Percentiles rank a stretch among this genome's conserved stretches.
Evolutionary conservation across 148 eudicot genomes (phyloP).

Genomic region (Rhododendron williamsianum): DNA sequence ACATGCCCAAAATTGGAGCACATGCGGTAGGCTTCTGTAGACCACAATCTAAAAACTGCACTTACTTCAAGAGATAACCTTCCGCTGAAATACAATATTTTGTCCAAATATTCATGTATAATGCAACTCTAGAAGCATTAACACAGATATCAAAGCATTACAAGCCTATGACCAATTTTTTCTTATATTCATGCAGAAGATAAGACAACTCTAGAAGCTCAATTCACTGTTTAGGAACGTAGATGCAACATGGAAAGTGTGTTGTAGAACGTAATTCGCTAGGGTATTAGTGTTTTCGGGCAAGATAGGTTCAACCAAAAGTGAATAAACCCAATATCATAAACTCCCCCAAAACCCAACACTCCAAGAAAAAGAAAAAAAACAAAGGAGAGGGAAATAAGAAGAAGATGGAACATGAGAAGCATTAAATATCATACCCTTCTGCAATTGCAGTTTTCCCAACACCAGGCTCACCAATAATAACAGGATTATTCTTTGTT

Average conservation of each 20-base stretch:
- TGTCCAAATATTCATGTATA: not conserved
- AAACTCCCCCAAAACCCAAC: not conserved
- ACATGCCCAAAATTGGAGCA: not conserved
- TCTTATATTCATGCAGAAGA: not conserved
- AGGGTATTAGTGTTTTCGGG: not conserved
- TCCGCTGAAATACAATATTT: not conserved
- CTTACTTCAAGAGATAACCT: not conserved
- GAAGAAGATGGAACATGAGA: not conserved
- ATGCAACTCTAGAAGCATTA: not conserved
- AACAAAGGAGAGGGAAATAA: not conserved
- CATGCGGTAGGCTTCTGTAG: not conserved
- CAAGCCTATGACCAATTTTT: not conserved
- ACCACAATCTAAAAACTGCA: not conserved
- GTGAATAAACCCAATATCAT: not conserved
- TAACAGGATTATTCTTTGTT: constrained; percentile 96
- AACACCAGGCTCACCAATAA: constrained; percentile 99
- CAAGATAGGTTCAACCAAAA: not conserved
- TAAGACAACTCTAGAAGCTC: not conserved
- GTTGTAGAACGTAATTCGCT: not conserved
- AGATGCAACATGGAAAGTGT: not conserved
- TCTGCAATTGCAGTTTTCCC: constrained; percentile 99
- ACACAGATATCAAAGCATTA: not conserved
- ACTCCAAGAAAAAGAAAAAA: not conserved
- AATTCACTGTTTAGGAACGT: not conserved
- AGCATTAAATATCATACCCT: constrained; percentile 50